A percentile compares a stretch with the other conserved stretches of the same genome.
Evolutionary conservation across 306 rosid genomes (phyloP).

Genomic region (Cicer bijugum): DNA sequence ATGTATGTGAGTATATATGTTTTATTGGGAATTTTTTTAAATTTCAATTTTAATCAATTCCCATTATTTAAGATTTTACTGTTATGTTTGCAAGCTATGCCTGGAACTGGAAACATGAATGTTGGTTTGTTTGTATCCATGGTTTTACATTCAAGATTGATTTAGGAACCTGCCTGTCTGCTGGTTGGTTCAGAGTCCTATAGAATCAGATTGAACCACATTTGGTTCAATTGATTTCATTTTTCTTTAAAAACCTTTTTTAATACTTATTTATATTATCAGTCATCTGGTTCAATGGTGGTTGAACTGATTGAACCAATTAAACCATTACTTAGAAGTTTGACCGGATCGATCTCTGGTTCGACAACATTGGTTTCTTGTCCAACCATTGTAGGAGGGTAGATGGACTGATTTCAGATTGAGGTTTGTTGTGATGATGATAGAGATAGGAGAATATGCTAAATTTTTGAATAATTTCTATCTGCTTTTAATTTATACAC

Average conservation of each 20-base stretch:
- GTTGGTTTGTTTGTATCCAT: not conserved
- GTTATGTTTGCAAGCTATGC: not conserved
- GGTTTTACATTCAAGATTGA: conserved; percentile 8
- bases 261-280: too few relatives aligned
- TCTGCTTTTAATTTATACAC: not conserved
- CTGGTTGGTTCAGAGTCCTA: too few relatives aligned
- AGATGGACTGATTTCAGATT: conserved; percentile 28
- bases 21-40: conserved; percentile 27
- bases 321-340: too few relatives aligned
- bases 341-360: too few relatives aligned
- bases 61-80: not conserved
- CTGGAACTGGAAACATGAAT: conserved; percentile 14
- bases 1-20: conserved; percentile 2
- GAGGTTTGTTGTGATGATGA: not conserved
- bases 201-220: too few relatives aligned
- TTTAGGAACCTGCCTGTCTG: too few relatives aligned
- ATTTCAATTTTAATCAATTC: not conserved
- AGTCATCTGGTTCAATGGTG: too few relatives aligned
- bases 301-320: too few relatives aligned
- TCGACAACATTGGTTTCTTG: not conserved
- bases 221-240: too few relatives aligned
- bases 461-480: not conserved
- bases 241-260: too few relatives aligned
- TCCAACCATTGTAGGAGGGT: not conserved
- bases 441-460: conserved; percentile 4